phyloP scores from a whole-genome alignment of 192 early-diverging fungal species.

The Backusella morwellensis region DNA sequence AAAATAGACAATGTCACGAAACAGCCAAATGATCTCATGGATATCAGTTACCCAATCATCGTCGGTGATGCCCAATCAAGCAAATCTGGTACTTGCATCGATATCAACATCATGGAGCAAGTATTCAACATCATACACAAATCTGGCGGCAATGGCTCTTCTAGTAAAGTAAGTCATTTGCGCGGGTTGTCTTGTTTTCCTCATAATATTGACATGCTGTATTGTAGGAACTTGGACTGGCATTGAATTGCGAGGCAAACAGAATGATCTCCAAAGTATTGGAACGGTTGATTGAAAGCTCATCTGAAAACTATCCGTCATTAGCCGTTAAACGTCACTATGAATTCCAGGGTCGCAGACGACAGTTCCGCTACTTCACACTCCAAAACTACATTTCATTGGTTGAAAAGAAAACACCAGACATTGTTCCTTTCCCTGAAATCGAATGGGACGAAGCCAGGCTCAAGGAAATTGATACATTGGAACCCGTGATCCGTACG shows the following conservation, averaged over 20 bases:
- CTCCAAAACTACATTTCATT: not conserved
- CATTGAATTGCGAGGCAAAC: not conserved
- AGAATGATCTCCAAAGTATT: slow-evolving; percentile 3
- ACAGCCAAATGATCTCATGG: not conserved
- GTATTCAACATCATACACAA: not conserved
- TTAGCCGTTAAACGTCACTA: slow-evolving; percentile 8
- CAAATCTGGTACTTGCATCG: not conserved
- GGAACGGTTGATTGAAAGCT: not conserved
- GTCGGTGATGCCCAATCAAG: not conserved
- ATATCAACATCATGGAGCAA: not conserved
- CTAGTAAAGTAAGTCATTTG: not conserved
- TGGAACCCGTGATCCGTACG: not conserved
- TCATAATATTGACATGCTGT: not conserved
- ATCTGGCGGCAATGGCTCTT: not conserved
- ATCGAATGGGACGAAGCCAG: not conserved
- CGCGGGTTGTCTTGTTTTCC: no score
- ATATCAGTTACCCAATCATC: not conserved
- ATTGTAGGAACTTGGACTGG: slow-evolving; percentile 10
- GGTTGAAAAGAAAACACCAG: not conserved
- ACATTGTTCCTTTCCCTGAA: not conserved
- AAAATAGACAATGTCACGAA: not conserved
- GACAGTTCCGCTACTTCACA: slow-evolving; percentile 16
- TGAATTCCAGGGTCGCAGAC: slow-evolving; percentile 21
- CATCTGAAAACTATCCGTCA: not conserved
- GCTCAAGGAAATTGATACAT: not conserved